Base-by-base conservation (phyloP, 805 yeast genomes). In the Candida yuanshanica region DNA sequence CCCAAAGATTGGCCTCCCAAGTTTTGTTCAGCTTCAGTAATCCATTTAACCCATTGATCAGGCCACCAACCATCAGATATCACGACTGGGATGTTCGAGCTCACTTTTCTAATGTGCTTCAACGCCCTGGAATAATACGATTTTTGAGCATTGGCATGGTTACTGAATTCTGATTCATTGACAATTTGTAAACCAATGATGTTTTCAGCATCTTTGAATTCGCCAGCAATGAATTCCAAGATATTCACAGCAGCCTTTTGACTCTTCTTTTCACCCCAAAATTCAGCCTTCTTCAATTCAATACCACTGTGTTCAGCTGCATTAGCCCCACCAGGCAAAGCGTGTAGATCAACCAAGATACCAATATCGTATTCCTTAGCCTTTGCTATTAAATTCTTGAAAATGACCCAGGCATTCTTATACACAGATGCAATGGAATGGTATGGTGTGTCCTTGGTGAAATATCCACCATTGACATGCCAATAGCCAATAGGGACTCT, bases 61-160 rank as follows among this genome's bases (percentile, higher is more conserved):
- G 93, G 75, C 81, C 88, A 82, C 98, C 98, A 93, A 4, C 95
- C 95, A 58, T 91, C 98, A 2, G 96, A 86, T 26, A 91, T 83
- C 14, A 84, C 65, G 6, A 91, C 68, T 0, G 96, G 96, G 25
- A 88, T 62, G 2, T 61, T 61, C 1, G 59, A 36, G 55, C 86
- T 83, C 13, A 69, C 65, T 17, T 61, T 57, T 23, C 91, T 68
- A 33, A 91, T 81, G 32, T 72, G 70, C 25, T 68, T 66, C 27
- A 78, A 65, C 0, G 95, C 95, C 16, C 74, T 72, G 9, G 69
- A 53, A 57, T 90, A 90, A 60, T 81, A 91, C 4, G 60, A 54
- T 46, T 71, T 67, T 53, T 81, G 87, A 20, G 64, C 64, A 26
- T 59, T 61, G 9, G 75, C 77, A 10, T 70, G 65, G 40, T 80